Percentiles rank a stretch among this genome's conserved stretches.
Conservation (phyloP, 306 rosid species). For the Coriaria nepalensis region DNA sequence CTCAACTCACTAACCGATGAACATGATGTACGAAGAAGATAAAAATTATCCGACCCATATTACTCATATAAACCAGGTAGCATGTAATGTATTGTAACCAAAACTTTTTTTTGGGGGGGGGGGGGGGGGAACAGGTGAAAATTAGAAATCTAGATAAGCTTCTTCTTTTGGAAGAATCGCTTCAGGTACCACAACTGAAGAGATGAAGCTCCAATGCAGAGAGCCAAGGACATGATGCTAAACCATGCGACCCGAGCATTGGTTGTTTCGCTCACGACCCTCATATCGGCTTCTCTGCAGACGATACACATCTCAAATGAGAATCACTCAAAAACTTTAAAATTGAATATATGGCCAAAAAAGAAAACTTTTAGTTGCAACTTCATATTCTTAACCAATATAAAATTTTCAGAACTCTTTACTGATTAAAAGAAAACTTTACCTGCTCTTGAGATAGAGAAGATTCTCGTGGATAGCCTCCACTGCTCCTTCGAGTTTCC, state of each 20-base stretch:
- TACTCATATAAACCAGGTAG: too few relatives aligned
- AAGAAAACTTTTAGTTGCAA: not conserved
- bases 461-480: slow-evolving; percentile 82
- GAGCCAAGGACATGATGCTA: slow-evolving; percentile 58
- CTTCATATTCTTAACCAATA: too few relatives aligned
- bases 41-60: too few relatives aligned
- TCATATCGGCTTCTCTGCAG: slow-evolving; percentile 76
- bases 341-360: not conserved
- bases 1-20: too few relatives aligned
- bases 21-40: too few relatives aligned
- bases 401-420: not conserved
- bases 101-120: too few relatives aligned
- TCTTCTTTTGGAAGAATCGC: slow-evolving; percentile 87
- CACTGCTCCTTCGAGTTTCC: slow-evolving; percentile 84
- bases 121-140: not conserved
- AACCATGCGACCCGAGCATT: slow-evolving; percentile 70
- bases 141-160: slow-evolving; percentile 33
- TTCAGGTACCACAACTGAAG: slow-evolving; percentile 76
- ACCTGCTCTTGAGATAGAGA: slow-evolving; percentile 70
- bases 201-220: slow-evolving; percentile 63
- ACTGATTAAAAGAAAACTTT: slow-evolving; percentile 4
- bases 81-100: too few relatives aligned
- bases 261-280: slow-evolving; percentile 67
- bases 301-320: not conserved
- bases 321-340: not conserved